A percentile compares a stretch with the other conserved stretches of the same genome.
phyloP scores from a whole-genome alignment of 495 filamentous ascomycete genomes.

The Penicillium bialowiezense region DNA sequence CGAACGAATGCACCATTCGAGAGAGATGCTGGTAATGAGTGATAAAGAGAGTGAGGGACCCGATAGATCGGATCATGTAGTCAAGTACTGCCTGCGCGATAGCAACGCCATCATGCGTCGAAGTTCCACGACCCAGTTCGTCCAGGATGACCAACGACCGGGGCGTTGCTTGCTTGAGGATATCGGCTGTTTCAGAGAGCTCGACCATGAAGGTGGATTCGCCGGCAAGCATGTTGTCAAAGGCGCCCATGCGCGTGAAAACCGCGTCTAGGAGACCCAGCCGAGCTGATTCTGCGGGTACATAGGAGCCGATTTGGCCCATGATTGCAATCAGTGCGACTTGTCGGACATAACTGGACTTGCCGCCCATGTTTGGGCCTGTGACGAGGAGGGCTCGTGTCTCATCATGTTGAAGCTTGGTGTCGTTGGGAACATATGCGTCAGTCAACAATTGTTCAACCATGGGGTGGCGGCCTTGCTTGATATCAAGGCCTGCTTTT shows the following conservation, averaged over 20 bases:
- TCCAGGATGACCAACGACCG: constrained; percentile 88
- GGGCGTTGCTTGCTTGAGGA: constrained; percentile 81
- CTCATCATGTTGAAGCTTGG: constrained; percentile 57
- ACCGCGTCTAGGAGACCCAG: constrained; percentile 89
- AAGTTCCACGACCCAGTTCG: constrained; percentile 89
- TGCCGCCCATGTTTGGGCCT: constrained; percentile 98
- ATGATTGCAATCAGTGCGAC: constrained; percentile 90
- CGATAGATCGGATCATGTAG: constrained; percentile 69
- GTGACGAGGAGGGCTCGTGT: constrained; percentile 84
- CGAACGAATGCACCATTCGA: constrained; percentile 64
- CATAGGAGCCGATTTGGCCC: constrained; percentile 92
- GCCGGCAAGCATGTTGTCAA: constrained; percentile 92
- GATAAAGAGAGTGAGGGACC: constrained; percentile 85
- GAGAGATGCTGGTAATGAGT: constrained; percentile 93
- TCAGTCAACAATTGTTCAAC: constrained; percentile 87
- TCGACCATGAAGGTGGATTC: constrained; percentile 99
- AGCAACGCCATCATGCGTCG: constrained; percentile 92
- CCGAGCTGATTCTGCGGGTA: constrained; percentile 70
- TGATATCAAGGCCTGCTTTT: constrained; percentile 66
- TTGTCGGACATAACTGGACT: constrained; percentile 90
- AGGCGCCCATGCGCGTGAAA: constrained; percentile 94
- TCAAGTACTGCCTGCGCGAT: constrained; percentile 92
- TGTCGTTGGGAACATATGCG: constrained; percentile 90
- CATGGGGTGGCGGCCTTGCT: constrained; percentile 88
- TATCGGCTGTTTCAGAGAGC: constrained; percentile 84